Evolutionary conservation across 2,329 filamentous ascomycete genomes (phyloP), one percentile per base, ranked within the genome.

Genomic region (Didymella glomerata): DNA sequence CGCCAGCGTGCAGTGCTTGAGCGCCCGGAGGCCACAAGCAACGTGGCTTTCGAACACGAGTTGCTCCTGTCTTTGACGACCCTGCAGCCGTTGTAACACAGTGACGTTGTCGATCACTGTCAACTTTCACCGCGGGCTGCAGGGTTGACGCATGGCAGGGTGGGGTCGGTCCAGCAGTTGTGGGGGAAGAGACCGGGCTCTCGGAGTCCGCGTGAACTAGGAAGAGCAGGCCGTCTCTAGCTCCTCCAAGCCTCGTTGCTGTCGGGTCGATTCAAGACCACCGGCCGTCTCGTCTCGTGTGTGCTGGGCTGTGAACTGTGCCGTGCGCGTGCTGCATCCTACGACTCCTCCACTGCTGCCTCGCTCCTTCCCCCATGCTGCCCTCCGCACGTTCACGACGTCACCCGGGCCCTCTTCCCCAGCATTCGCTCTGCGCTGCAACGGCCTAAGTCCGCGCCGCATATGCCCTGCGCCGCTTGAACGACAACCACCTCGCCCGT

Each of bases 391-490:
- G 32, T 54, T 58, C 50, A 50, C 45, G 53, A 50, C 45, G 53
- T 28, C 56, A 41, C 54, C 52, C 54, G 36, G 55, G 28, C 56
- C 49, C 49, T 54, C 18, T 55, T 45, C 57, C 52, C 52, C 52
- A 48, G 51, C 48, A 52, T 55, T 30, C 20, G 49, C 52, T 22
- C 52, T 48, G 48, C 49, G 48, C 44, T 48, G 41, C 20, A 36
- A 28, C 49, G 42, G 48, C 54, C 27, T 52, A 48, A 57, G 54
- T 42, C 54, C 48, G 54, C 48, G 56, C 50, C 38, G 45, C 49
- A 28, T 7, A 36, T 57, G 42, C 49, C 34, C 58, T 46, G 60
- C 57, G 63, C 63, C 60, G 62, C 64, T 58, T 64, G 60, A 54
- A 48, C 54, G 54, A 44, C 60, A 52, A 44, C 51, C 54, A 40